These are phyloP conservation scores for Pythium insidiosum DNA, from an alignment of 352 stramenopile species.

Conservation along the genomic window DNA sequence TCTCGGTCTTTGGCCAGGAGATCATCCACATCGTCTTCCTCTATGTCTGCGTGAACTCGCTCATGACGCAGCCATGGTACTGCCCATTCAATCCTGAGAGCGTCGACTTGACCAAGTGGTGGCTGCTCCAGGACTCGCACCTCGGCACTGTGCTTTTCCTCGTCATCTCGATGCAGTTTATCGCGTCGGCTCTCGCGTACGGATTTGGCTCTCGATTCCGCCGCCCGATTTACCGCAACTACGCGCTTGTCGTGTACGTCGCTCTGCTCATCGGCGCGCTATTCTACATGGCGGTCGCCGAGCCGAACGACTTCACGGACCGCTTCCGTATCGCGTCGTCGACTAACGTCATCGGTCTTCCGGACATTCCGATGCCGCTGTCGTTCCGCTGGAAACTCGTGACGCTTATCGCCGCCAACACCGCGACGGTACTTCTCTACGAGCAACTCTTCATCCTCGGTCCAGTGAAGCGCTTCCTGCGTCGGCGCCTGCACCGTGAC, in stretches of 20 bases:
- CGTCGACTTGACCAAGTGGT: slow-evolving; percentile 26
- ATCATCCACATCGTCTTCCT: slow-evolving; percentile 44
- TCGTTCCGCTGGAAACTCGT: slow-evolving; percentile 30
- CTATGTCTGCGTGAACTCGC: slow-evolving; percentile 13
- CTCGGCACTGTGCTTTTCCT: slow-evolving; percentile 23
- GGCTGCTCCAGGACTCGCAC: slow-evolving; percentile 23
- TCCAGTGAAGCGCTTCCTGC: slow-evolving; percentile 19
- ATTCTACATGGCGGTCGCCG: slow-evolving; percentile 21
- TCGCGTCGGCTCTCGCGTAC: slow-evolving; percentile 13
- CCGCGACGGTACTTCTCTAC: slow-evolving; percentile 24
- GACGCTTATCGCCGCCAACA: slow-evolving; percentile 23
- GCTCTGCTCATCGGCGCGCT: slow-evolving; percentile 15
- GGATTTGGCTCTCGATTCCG: slow-evolving; percentile 33
- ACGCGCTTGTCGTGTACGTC: slow-evolving; percentile 16
- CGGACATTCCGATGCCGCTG: slow-evolving; percentile 38
- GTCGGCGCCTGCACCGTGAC: slow-evolving; percentile 17
- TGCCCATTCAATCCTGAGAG: slow-evolving; percentile 26
- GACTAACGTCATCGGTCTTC: slow-evolving; percentile 39
- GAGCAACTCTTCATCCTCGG: slow-evolving; percentile 34
- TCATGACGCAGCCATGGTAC: slow-evolving; percentile 24
- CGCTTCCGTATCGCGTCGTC: slow-evolving; percentile 32
- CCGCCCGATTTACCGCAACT: slow-evolving; percentile 22
- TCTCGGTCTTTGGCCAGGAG: slow-evolving; percentile 30
- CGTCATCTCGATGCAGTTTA: slow-evolving; percentile 14
- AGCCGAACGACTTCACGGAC: slow-evolving; percentile 22